A percentile compares a stretch with the other conserved stretches of the same genome.
Evolutionary conservation across 164 flowering plant species (phyloP).

Genomic region (Protea cynaroides): DNA sequence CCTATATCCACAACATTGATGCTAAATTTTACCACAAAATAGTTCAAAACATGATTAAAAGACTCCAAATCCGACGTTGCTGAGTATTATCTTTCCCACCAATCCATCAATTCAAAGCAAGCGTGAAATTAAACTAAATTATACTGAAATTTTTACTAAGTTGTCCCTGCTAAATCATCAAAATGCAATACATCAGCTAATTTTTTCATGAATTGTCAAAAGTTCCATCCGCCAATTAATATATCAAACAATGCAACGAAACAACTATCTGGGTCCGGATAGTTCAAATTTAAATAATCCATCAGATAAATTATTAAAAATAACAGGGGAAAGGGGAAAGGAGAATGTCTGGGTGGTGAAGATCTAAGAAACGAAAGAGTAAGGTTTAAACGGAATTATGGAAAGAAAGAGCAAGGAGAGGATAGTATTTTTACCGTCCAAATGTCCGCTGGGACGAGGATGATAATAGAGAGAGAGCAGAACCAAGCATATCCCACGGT

Average conservation of each 20-base stretch:
- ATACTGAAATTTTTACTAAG: neutral
- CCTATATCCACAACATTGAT: too few species aligned
- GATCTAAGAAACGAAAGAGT: neutral
- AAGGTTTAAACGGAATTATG: neutral
- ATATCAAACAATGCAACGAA: neutral
- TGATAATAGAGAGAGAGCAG: conserved; percentile 91
- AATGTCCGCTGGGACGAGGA: conserved; percentile 98
- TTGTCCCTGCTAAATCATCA: neutral
- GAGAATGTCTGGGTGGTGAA: neutral
- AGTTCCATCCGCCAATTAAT: neutral
- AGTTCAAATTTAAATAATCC: neutral
- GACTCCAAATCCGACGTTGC: too few species aligned
- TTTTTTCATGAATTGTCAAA: neutral
- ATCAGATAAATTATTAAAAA: neutral
- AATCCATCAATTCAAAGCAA: neutral
- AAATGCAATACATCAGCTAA: neutral
- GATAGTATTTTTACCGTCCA: conserved; percentile 56
- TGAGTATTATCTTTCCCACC: neutral
- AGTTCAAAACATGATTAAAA: too few species aligned
- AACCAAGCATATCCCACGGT: conserved; percentile 99
- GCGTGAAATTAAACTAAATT: neutral
- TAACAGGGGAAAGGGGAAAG: neutral
- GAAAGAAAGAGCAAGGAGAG: neutral
- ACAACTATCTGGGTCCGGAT: neutral
- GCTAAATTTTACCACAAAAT: too few species aligned